These are phyloP conservation scores for Diplodia intermedia DNA, from an alignment of 2,329 filamentous ascomycete species.

Conservation along the genomic window DNA sequence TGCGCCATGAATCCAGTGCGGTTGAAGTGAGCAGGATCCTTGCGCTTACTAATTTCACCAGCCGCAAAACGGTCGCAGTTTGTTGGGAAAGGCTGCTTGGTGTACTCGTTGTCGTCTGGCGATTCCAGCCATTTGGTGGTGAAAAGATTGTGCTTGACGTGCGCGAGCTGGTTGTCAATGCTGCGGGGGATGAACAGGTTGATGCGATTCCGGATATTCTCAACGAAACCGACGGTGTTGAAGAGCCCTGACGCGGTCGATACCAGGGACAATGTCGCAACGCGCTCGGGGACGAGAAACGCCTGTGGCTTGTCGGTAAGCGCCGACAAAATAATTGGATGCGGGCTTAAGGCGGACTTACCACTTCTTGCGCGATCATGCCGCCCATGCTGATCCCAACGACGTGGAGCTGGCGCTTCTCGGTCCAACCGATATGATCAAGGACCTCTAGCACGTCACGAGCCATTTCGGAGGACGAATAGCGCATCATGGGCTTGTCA, in stretches of 20 bases:
- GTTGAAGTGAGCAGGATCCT: conserved; percentile 66
- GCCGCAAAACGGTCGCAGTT: conserved; percentile 86
- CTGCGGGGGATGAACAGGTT: conserved; percentile 70
- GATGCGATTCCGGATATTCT: conserved; percentile 68
- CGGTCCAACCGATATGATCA: conserved; percentile 72
- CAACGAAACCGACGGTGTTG: conserved; percentile 62
- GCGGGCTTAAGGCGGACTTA: conserved; percentile 46
- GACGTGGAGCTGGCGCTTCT: conserved; percentile 67
- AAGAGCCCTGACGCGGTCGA: conserved; percentile 58
- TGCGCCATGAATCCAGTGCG: conserved; percentile 76
- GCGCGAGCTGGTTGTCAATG: conserved; percentile 69
- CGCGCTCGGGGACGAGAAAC: conserved; percentile 55
- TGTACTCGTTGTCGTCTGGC: conserved; percentile 59
- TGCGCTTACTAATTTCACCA: conserved; percentile 75
- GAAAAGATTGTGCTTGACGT: conserved; percentile 72
- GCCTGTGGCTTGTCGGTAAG: conserved; percentile 39
- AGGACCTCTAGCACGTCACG: conserved; percentile 74
- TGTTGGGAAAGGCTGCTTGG: conserved; percentile 65
- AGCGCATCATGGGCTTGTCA: conserved; percentile 77
- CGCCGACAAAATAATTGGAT: neutral
- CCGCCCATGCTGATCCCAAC: conserved; percentile 85
- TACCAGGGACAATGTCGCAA: conserved; percentile 58
- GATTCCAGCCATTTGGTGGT: conserved; percentile 65
- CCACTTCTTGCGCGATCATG: conserved; percentile 88
- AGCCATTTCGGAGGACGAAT: conserved; percentile 86